Evolutionary conservation across 768 basidiomycete genomes (phyloP).

Genomic region (Agrocybe praecox): DNA sequence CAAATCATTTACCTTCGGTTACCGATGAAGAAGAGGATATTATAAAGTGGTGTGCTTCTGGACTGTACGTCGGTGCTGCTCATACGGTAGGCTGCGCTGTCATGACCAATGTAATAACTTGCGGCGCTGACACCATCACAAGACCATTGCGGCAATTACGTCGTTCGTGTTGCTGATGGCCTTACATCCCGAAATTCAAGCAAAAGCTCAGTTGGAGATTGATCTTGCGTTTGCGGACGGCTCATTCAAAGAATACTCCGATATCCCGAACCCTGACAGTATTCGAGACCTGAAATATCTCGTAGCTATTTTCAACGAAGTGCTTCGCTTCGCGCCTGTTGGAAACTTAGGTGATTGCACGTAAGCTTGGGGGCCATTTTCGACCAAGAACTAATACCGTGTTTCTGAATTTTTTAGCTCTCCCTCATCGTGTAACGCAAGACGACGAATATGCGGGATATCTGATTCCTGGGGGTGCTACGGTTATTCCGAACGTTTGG

Average conservation of each 20-base stretch:
- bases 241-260: conserved; percentile 15
- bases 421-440: conserved; percentile 30
- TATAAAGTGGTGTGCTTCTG: conserved; percentile 52
- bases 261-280: conserved; percentile 37
- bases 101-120: background rate
- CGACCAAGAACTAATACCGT: too few species aligned
- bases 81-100: conserved; percentile 35
- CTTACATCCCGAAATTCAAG: conserved; percentile 35
- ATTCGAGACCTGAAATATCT: conserved; percentile 36
- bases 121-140: background rate
- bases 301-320: conserved; percentile 33
- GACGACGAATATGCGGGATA: conserved; percentile 48
- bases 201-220: conserved; percentile 36
- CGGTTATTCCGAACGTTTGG: conserved; percentile 37
- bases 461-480: conserved; percentile 40
- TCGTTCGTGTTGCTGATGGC: conserved; percentile 40
- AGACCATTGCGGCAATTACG: conserved; percentile 20
- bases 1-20: conserved; percentile 20
- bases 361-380: too few species aligned
- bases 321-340: conserved; percentile 19
- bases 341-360: background rate
- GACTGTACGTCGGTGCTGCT: conserved; percentile 47
- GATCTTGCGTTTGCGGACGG: conserved; percentile 24
- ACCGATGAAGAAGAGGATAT: conserved; percentile 41
- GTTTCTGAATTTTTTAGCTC: conserved; percentile 21